These are phyloP conservation scores for Escallonia herrerae DNA, from an alignment of 129 eudicot species.

Conservation along the genomic window DNA sequence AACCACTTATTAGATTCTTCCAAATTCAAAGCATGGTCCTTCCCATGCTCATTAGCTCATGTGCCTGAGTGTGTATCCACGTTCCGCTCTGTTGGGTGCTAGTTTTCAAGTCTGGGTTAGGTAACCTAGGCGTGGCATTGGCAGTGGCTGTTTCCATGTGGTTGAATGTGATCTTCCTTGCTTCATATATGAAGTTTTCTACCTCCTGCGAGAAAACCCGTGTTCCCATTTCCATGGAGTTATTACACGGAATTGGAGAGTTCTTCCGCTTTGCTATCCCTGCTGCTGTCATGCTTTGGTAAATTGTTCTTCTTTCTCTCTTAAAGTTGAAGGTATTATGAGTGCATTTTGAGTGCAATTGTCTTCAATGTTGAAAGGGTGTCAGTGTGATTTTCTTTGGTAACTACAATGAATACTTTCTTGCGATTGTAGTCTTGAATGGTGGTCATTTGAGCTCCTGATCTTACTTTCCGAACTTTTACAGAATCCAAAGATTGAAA, in stretches of 20 bases:
- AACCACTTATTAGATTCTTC: conserved; percentile 64
- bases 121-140: conserved; percentile 49
- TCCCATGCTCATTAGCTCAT: conserved; percentile 60
- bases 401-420: background rate
- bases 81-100: conserved; percentile 55
- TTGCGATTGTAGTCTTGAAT: conserved; percentile 49
- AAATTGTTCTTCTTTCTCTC: conserved; percentile 4
- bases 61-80: conserved; percentile 37
- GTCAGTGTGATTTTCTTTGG: too few species aligned
- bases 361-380: too few species aligned
- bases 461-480: conserved; percentile 62
- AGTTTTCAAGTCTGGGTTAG: conserved; percentile 51
- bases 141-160: conserved; percentile 53
- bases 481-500: conserved; percentile 70
- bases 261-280: conserved; percentile 64
- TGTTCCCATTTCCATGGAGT: conserved; percentile 42
- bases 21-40: conserved; percentile 63
- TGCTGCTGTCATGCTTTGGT: conserved; percentile 74
- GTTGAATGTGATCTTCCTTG: conserved; percentile 49
- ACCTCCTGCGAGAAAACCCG: conserved; percentile 49
- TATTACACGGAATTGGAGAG: conserved; percentile 43
- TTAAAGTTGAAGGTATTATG: too few species aligned
- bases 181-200: conserved; percentile 50
- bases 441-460: conserved; percentile 87
- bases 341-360: too few species aligned